Conservation (phyloP, 257 asterid species). For the Lycium barbarum region DNA sequence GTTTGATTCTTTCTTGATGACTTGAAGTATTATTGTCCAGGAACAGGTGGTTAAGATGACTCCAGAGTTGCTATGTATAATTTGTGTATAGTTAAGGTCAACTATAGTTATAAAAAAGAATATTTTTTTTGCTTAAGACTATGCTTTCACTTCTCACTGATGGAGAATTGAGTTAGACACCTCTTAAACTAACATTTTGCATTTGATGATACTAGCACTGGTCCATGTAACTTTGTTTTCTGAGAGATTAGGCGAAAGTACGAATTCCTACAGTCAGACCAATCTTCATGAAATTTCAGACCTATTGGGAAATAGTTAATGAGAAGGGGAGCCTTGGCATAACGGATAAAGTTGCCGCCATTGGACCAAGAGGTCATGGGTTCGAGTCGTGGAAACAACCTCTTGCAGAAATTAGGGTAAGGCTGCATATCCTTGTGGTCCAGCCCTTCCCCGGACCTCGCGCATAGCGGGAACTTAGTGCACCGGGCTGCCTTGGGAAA, state of each 20-base stretch:
- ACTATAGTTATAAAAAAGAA: neutral
- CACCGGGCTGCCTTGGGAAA: neutral
- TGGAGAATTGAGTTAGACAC: neutral
- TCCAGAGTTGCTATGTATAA: neutral
- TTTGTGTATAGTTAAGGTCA: neutral
- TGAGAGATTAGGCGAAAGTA: neutral
- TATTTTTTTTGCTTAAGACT: neutral
- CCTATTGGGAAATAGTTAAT: neutral
- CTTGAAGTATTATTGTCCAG: neutral
- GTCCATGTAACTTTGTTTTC: neutral
- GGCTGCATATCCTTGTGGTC: too few species aligned
- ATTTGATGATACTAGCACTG: slow-evolving; percentile 13
- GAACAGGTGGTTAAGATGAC: neutral
- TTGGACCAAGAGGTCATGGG: too few species aligned
- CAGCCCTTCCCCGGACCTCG: too few species aligned
- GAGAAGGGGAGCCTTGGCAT: too few species aligned
- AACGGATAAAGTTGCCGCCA: too few species aligned
- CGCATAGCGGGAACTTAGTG: too few species aligned
- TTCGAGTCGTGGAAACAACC: too few species aligned
- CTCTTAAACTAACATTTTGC: neutral
- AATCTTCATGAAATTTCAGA: neutral
- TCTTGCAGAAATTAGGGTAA: too few species aligned
- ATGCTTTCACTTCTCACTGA: neutral
- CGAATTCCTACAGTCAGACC: neutral
- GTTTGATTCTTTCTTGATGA: neutral